Percentiles rank a stretch among this genome's conserved stretches.
phyloP scores from a whole-genome alignment of 208 protist species.

The Naegleria lovaniensis region DNA sequence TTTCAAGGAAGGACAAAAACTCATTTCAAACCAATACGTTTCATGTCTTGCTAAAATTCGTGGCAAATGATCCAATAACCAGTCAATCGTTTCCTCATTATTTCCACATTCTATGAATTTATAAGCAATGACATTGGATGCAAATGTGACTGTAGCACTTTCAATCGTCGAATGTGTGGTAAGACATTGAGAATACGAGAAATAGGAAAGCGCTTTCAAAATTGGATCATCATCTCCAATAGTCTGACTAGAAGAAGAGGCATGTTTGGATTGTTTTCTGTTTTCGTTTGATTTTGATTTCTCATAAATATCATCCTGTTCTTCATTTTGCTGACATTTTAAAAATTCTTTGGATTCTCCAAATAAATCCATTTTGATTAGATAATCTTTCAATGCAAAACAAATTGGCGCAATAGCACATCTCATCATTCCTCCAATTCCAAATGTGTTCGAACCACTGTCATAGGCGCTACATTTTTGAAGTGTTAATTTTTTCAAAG shows the following conservation, averaged over 20 bases:
- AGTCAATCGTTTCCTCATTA: background rate
- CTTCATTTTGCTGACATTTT: no score
- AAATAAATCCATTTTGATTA: background rate
- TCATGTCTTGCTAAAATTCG: background rate
- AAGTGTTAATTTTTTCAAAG: background rate
- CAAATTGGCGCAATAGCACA: background rate
- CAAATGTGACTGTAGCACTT: background rate
- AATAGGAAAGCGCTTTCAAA: background rate
- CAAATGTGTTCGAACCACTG: background rate
- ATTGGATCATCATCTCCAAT: background rate
- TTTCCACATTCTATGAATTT: background rate
- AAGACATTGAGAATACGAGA: background rate
- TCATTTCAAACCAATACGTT: background rate
- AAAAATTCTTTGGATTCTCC: background rate
- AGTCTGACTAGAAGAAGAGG: background rate
- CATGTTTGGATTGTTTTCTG: background rate
- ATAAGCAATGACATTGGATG: background rate
- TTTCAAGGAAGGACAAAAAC: background rate
- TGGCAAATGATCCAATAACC: background rate
- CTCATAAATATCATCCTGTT: no score
- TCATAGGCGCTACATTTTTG: background rate
- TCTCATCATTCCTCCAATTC: slow-evolving; percentile 9
- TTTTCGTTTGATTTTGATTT: no score
- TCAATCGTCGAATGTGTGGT: background rate
- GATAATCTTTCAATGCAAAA: background rate